A percentile compares a stretch with the other conserved stretches of the same genome.
Conservation (phyloP, 331 rosid genomes). For the Pyracantha coccinea region DNA sequence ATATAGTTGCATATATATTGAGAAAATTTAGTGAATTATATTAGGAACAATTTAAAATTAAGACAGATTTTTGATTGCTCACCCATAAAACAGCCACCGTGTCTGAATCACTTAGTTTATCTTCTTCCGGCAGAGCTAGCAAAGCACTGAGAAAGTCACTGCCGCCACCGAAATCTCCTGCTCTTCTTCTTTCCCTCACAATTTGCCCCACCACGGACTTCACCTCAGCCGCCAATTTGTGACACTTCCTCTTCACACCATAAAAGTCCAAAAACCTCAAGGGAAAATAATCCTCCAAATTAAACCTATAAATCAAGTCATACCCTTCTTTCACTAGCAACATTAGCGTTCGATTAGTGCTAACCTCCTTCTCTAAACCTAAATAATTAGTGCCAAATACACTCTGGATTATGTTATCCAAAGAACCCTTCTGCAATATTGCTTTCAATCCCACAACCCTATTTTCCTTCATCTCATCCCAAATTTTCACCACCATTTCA, state of each 20-base stretch:
- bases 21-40: not conserved
- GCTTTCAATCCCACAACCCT: constrained; percentile 48
- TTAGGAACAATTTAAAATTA: not conserved
- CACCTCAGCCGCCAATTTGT: constrained; percentile 51
- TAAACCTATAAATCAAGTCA: constrained; percentile 48
- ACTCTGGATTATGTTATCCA: constrained; percentile 56
- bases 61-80: constrained; percentile 1
- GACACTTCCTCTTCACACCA: constrained; percentile 73
- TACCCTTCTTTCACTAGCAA: constrained; percentile 78
- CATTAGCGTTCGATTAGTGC: not conserved
- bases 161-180: not conserved
- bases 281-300: constrained; percentile 74
- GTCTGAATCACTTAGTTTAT: constrained; percentile 49
- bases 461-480: constrained; percentile 30
- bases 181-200: constrained; percentile 40
- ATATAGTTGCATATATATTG: no score
- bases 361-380: constrained; percentile 18
- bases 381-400: constrained; percentile 50
- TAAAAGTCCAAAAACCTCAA: constrained; percentile 58
- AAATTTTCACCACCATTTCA: constrained; percentile 34
- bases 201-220: constrained; percentile 37
- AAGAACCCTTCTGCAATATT: constrained; percentile 57
- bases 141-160: constrained; percentile 69
- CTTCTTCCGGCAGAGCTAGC: constrained; percentile 53
- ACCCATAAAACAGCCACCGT: constrained; percentile 83